Evolutionary conservation across 257 asterid genomes (phyloP).

Genomic region (Phtheirospermum japonicum): DNA sequence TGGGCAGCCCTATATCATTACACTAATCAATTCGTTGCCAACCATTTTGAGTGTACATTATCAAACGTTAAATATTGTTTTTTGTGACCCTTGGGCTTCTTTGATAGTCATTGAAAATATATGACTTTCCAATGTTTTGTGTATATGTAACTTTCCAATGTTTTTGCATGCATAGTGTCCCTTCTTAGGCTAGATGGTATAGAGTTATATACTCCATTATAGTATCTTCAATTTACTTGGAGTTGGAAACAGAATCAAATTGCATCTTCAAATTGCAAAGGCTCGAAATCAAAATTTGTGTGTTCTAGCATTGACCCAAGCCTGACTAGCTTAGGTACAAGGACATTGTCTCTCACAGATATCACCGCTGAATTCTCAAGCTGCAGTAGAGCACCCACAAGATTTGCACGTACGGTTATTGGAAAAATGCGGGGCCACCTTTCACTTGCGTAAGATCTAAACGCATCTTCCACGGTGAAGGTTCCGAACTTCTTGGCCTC

Average conservation of each 20-base stretch:
- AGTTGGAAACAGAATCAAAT: neutral
- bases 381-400: slow-evolving; percentile 2
- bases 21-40: no score
- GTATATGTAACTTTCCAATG: no score
- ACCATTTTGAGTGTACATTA: no score
- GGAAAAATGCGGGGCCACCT: slow-evolving; percentile 4
- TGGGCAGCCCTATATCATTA: no score
- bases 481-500: neutral
- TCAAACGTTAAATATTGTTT: no score
- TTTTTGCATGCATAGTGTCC: no score
- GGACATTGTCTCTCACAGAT: neutral
- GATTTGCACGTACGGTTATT: neutral
- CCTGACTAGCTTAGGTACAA: slow-evolving; percentile 2
- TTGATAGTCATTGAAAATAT: no score
- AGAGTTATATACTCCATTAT: no score
- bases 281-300: slow-evolving; percentile 1
- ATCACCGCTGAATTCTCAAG: neutral
- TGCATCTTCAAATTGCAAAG: neutral
- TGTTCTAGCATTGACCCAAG: slow-evolving; percentile 4
- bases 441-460: neutral
- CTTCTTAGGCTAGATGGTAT: no score
- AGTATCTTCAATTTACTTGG: neutral
- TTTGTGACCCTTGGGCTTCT: no score
- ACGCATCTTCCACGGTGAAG: neutral
- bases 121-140: no score